These are phyloP conservation scores for Niebla homalea DNA, from an alignment of 495 filamentous ascomycete genomes.

Conservation along the genomic window DNA sequence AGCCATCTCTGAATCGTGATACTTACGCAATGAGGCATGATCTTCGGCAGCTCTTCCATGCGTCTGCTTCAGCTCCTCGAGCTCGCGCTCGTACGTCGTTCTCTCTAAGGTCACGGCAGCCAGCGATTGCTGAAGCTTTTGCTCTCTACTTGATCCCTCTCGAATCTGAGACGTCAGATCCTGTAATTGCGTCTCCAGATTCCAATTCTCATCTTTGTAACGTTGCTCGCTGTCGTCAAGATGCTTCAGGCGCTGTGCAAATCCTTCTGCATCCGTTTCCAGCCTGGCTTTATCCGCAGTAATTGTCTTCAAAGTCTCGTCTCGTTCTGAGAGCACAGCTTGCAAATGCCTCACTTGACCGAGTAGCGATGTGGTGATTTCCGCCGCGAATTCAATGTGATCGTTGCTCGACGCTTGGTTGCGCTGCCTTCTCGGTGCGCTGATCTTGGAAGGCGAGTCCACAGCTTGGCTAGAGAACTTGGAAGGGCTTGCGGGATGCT, in stretches of 20 bases:
- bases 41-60: slow-evolving; percentile 73
- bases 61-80: slow-evolving; percentile 73
- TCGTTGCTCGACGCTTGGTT: slow-evolving; percentile 80
- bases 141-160: slow-evolving; percentile 66
- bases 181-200: slow-evolving; percentile 76
- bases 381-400: slow-evolving; percentile 92
- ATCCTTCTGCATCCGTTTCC: slow-evolving; percentile 67
- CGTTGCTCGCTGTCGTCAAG: slow-evolving; percentile 88
- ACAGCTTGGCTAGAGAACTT: slow-evolving; percentile 77
- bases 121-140: slow-evolving; percentile 59
- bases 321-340: slow-evolving; percentile 65
- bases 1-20: slow-evolving; percentile 76
- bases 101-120: slow-evolving; percentile 61
- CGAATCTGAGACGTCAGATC: slow-evolving; percentile 56
- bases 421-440: slow-evolving; percentile 72
- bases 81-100: slow-evolving; percentile 57
- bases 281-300: slow-evolving; percentile 62
- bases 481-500: slow-evolving; percentile 61
- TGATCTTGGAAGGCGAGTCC: slow-evolving; percentile 79
- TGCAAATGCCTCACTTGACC: slow-evolving; percentile 83
- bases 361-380: slow-evolving; percentile 83
- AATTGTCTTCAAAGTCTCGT: slow-evolving; percentile 65
- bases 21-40: slow-evolving; percentile 57
- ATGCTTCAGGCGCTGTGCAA: slow-evolving; percentile 61
- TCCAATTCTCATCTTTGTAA: slow-evolving; percentile 98